Conservation (phyloP, 441 rosid genomes). For the Populus trichocarpa region DNA sequence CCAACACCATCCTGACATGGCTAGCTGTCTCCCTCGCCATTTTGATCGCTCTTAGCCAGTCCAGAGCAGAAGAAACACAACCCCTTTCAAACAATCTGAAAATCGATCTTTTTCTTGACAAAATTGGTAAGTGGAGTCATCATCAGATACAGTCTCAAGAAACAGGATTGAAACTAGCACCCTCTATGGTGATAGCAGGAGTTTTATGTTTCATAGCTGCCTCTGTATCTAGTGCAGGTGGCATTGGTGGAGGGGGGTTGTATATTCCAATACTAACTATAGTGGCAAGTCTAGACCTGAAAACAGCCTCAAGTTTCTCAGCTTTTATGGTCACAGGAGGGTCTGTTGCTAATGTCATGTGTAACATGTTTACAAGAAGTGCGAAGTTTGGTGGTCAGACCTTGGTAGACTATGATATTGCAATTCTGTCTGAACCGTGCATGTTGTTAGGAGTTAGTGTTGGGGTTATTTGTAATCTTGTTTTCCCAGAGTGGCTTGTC, state of each 20-base stretch:
- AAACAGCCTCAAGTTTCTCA: slow-evolving; percentile 73
- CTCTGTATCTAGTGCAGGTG: slow-evolving; percentile 85
- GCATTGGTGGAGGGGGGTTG: slow-evolving; percentile 93
- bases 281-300: slow-evolving; percentile 69
- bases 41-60: slow-evolving; percentile 23
- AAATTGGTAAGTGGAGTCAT: slow-evolving; percentile 32
- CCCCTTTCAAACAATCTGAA: slow-evolving; percentile 18
- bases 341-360: slow-evolving; percentile 68
- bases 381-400: slow-evolving; percentile 41
- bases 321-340: slow-evolving; percentile 98
- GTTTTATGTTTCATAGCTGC: slow-evolving; percentile 63
- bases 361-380: slow-evolving; percentile 37
- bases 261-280: slow-evolving; percentile 74
- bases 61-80: slow-evolving; percentile 26
- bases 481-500: slow-evolving; percentile 87
- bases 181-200: slow-evolving; percentile 41
- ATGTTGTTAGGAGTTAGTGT: slow-evolving; percentile 84
- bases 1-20: slow-evolving; percentile 5
- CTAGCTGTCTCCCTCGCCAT: slow-evolving; percentile 27
- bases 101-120: slow-evolving; percentile 17
- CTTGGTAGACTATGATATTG: slow-evolving; percentile 67
- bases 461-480: slow-evolving; percentile 73
- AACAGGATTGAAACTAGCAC: slow-evolving; percentile 29
- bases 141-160: slow-evolving; percentile 18
- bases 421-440: slow-evolving; percentile 75